Conservation (phyloP, 2,329 filamentous ascomycete species). For the Ceratocystis smalleyi region DNA sequence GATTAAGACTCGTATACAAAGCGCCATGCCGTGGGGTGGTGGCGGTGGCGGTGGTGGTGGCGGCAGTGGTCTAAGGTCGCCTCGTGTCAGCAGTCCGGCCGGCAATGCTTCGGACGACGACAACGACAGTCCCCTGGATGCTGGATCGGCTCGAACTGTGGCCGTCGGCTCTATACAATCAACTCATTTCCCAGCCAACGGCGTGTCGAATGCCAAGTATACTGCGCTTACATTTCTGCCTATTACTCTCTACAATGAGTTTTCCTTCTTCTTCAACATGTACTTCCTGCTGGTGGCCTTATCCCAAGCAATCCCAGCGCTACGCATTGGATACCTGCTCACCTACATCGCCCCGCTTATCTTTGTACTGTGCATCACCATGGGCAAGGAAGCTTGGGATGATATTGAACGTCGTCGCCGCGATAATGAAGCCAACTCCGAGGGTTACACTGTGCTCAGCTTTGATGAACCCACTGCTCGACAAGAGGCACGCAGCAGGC, state of each 20-base stretch:
- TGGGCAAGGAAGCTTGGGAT: constrained; percentile 91
- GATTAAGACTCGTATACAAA: constrained; percentile 39
- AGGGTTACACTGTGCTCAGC: constrained; percentile 63
- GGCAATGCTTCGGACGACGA: constrained; percentile 33
- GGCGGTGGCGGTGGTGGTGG: constrained; percentile 14
- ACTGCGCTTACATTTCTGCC: constrained; percentile 89
- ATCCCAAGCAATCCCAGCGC: constrained; percentile 76
- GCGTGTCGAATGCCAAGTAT: constrained; percentile 95
- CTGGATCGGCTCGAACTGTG: constrained; percentile 57
- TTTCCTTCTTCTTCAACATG: constrained; percentile 99
- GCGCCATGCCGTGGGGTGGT: constrained; percentile 41
- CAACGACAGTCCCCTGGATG: constrained; percentile 41
- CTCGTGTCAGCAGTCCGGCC: constrained; percentile 21
- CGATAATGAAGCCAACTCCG: constrained; percentile 88
- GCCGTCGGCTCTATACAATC: constrained; percentile 59
- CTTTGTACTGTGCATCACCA: constrained; percentile 80
- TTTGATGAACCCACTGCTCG: constrained; percentile 44
- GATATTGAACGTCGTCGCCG: constrained; percentile 74
- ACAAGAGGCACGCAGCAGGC: constrained; percentile 21
- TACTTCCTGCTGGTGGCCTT: constrained; percentile 93
- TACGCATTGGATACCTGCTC: constrained; percentile 85
- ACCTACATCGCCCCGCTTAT: constrained; percentile 87
- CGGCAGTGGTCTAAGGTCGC: neutral
- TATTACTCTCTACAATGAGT: constrained; percentile 91
- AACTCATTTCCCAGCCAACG: constrained; percentile 71